phyloP scores from a whole-genome alignment of 805 yeast species.

The Lachancea meyersii region DNA sequence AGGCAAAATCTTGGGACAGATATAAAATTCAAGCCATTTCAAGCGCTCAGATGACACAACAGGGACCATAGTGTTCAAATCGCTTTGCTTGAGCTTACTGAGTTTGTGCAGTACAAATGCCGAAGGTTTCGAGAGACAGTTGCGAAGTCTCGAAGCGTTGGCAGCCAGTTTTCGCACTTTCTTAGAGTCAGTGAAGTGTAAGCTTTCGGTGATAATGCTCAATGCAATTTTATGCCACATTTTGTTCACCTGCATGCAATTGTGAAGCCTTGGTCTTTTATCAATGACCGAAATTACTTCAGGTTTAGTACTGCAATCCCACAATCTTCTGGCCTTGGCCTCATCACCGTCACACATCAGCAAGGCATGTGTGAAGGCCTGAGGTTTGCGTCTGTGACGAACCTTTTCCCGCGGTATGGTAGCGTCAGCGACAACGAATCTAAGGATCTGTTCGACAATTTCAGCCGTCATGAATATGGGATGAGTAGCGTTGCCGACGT shows the following conservation, averaged over 20 bases:
- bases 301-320: constrained; percentile 31
- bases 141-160: constrained; percentile 8
- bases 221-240: constrained; percentile 54
- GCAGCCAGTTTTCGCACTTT: constrained; percentile 41
- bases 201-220: constrained; percentile 48
- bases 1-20: constrained; percentile 71
- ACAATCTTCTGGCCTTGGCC: constrained; percentile 39
- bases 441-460: constrained; percentile 54
- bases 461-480: constrained; percentile 71
- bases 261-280: constrained; percentile 34
- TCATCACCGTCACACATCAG: constrained; percentile 51
- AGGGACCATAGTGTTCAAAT: constrained; percentile 44
- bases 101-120: constrained; percentile 63
- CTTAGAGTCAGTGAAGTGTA: constrained; percentile 46
- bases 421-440: constrained; percentile 51
- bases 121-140: constrained; percentile 29
- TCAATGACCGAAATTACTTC: not conserved
- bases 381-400: constrained; percentile 61
- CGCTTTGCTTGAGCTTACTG: constrained; percentile 45
- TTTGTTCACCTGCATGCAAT: constrained; percentile 63
- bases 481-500: not conserved
- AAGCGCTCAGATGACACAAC: constrained; percentile 42
- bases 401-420: constrained; percentile 55
- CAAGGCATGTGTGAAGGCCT: constrained; percentile 62
- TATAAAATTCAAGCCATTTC: constrained; percentile 70